Percentiles rank a stretch among this genome's conserved stretches.
phyloP scores from a whole-genome alignment of 805 yeast genomes.

The Wickerhamomyces tratensis region DNA sequence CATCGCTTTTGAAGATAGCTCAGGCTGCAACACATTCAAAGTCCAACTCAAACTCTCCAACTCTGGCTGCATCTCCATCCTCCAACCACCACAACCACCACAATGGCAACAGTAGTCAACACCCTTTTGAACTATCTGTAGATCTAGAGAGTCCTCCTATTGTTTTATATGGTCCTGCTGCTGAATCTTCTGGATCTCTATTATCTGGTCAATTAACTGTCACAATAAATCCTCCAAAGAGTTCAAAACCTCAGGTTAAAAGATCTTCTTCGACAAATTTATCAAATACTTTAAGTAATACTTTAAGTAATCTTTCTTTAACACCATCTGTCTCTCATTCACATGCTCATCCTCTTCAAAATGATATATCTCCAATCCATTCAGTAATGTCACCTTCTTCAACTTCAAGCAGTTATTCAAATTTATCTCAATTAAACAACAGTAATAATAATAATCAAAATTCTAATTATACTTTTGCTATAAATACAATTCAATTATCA shows the following conservation, averaged over 20 bases:
- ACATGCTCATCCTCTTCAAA: conserved; percentile 3
- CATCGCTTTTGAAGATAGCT: no score
- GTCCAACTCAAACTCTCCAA: no score
- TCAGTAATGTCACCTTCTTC: conserved; percentile 22
- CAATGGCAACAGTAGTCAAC: conserved; percentile 5
- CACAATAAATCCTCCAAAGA: conserved; percentile 22
- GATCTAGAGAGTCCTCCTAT: conserved; percentile 87
- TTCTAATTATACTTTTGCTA: conserved; percentile 29
- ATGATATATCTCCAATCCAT: conserved; percentile 11
- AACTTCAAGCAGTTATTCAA: conserved; percentile 6
- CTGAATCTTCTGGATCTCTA: conserved; percentile 77
- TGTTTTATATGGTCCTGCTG: conserved; percentile 69
- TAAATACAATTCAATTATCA: conserved; percentile 51
- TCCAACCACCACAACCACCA: no score
- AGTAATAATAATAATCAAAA: conserved; percentile 22
- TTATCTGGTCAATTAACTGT: conserved; percentile 71
- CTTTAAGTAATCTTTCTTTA: conserved; percentile 13
- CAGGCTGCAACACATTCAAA: no score
- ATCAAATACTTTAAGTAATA: conserved; percentile 7
- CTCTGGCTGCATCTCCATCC: no score
- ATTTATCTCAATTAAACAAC: not conserved
- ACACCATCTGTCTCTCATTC: conserved; percentile 13
- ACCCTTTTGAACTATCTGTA: conserved; percentile 41
- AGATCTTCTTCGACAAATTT: conserved; percentile 9
- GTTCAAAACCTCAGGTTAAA: not conserved